Conservation (phyloP, 2,329 filamentous ascomycete genomes). For the Alternaria panax region DNA sequence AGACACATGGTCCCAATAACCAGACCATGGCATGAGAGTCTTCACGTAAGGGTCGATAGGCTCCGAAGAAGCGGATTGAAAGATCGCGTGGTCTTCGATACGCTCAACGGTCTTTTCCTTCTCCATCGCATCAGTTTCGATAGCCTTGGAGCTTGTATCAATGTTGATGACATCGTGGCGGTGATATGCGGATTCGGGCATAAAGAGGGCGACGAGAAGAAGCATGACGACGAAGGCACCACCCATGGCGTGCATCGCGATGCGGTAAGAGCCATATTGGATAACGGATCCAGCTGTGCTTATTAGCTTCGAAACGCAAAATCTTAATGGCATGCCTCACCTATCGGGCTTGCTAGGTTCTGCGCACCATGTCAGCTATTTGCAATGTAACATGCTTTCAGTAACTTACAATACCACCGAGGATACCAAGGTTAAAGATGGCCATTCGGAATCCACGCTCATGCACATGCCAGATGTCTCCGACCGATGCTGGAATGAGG, state of each 20-base stretch:
- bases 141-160: constrained; percentile 22
- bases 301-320: background rate
- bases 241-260: constrained; percentile 34
- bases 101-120: constrained; percentile 20
- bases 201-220: constrained; percentile 33
- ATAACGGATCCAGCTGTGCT: constrained; percentile 28
- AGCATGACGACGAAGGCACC: constrained; percentile 31
- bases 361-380: background rate
- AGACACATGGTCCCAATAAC: constrained; percentile 30
- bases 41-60: constrained; percentile 14
- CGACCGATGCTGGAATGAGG: constrained; percentile 33
- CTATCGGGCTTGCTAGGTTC: constrained; percentile 33
- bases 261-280: constrained; percentile 27
- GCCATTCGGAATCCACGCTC: constrained; percentile 34
- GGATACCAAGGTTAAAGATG: constrained; percentile 35
- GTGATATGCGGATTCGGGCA: constrained; percentile 32
- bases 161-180: constrained; percentile 26
- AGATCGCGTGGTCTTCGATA: constrained; percentile 13
- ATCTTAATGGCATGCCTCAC: background rate
- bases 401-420: constrained; percentile 29
- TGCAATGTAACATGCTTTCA: no score
- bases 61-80: constrained; percentile 3
- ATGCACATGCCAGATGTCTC: constrained; percentile 36
- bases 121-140: constrained; percentile 15
- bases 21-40: constrained; percentile 24